phyloP scores from a whole-genome alignment of 768 basidiomycete species.

The Amanita phalloides region DNA sequence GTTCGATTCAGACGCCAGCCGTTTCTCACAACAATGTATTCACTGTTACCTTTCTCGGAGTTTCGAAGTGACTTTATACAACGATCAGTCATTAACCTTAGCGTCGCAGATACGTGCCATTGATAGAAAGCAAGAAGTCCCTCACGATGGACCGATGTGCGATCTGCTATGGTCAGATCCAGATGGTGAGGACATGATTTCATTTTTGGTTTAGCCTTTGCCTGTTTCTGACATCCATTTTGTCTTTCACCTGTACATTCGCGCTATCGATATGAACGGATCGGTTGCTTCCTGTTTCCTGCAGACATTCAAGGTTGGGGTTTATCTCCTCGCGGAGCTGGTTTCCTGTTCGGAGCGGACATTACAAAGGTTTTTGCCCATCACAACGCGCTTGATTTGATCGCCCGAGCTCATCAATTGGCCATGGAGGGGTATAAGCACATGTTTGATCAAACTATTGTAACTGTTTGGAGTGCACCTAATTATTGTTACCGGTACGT shows the following conservation, averaged over 20 bases:
- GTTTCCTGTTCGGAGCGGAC: constrained; percentile 89
- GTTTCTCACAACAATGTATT: neutral
- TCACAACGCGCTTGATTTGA: constrained; percentile 86
- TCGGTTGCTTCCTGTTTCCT: neutral
- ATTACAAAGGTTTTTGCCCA: constrained; percentile 87
- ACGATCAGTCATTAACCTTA: neutral
- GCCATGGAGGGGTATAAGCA: constrained; percentile 97
- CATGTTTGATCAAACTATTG: constrained; percentile 93
- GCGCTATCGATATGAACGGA: neutral
- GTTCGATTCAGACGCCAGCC: neutral
- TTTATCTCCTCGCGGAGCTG: constrained; percentile 93
- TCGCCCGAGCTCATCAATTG: constrained; percentile 94
- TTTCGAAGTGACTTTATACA: neutral
- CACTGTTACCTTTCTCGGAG: neutral
- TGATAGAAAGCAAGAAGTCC: constrained; percentile 94
- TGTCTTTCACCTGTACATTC: neutral
- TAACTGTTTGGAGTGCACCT: constrained; percentile 97
- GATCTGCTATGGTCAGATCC: constrained; percentile 99
- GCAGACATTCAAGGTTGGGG: constrained; percentile 92
- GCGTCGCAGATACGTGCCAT: constrained; percentile 74
- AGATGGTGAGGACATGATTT: constrained; percentile 53
- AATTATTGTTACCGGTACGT: constrained; percentile 96
- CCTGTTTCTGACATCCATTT: constrained; percentile 1
- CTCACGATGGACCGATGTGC: constrained; percentile 98
- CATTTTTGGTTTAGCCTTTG: neutral